These are phyloP conservation scores for Curvularia eragrostidis DNA, from an alignment of 2,329 filamentous ascomycete species.

Conservation along the genomic window DNA sequence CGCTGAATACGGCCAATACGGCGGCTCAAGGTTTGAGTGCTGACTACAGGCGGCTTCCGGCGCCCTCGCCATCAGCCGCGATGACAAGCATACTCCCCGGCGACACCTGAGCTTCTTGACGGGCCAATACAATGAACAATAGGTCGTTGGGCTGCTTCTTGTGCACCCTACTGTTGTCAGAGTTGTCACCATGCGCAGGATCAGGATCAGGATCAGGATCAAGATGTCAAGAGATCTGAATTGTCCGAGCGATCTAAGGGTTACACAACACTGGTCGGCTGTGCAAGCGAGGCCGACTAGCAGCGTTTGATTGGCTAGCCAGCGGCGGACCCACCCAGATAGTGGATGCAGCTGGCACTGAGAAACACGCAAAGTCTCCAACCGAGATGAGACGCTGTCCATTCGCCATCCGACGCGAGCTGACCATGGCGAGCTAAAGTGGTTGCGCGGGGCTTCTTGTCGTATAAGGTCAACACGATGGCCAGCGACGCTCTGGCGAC, in stretches of 20 bases:
- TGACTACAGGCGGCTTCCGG: neutral
- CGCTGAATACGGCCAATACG: neutral
- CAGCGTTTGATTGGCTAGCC: neutral
- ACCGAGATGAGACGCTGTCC: neutral
- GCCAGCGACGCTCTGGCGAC: neutral
- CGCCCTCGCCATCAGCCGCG: neutral
- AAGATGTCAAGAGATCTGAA: no score
- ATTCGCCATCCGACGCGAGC: neutral
- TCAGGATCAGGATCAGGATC: neutral
- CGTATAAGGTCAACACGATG: neutral
- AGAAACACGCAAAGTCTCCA: neutral
- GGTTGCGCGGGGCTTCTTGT: neutral
- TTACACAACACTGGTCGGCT: neutral
- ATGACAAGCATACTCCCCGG: no score
- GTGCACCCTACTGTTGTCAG: neutral
- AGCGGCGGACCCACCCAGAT: neutral
- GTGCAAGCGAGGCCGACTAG: neutral
- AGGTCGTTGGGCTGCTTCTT: neutral
- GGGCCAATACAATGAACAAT: neutral
- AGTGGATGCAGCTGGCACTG: neutral
- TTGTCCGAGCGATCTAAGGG: no score
- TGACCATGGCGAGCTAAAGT: neutral
- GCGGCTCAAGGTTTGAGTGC: neutral
- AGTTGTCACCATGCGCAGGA: neutral
- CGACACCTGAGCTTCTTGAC: neutral